These are phyloP conservation scores for Dalbergia cultrata DNA, from an alignment of 306 rosid species.

Conservation along the genomic window DNA sequence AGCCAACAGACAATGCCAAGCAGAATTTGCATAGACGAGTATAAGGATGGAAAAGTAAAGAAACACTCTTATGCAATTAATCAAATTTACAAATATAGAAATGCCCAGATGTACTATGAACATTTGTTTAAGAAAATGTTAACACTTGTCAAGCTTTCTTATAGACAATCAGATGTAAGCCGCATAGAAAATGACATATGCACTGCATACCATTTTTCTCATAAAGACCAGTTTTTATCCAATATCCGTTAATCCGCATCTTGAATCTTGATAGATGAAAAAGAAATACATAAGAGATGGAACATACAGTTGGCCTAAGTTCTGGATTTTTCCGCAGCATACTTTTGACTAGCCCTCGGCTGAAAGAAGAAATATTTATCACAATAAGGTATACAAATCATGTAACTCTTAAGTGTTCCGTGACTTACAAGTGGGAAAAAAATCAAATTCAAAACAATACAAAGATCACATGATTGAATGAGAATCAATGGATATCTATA, in stretches of 20 bases:
- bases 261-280: conserved; percentile 18
- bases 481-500: conserved; percentile 5
- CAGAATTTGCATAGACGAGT: conserved; percentile 7
- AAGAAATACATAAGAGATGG: conserved; percentile 26
- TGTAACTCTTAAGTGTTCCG: conserved; percentile 7
- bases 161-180: too few relatives aligned
- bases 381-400: conserved; percentile 29
- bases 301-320: conserved; percentile 93
- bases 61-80: conserved; percentile 13
- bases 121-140: background rate
- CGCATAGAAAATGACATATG: too few relatives aligned
- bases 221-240: background rate
- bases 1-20: background rate
- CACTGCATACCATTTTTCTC: too few relatives aligned
- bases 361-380: conserved; percentile 55
- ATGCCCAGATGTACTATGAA: background rate
- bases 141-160: conserved; percentile 7
- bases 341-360: conserved; percentile 92
- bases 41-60: background rate
- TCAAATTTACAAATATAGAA: conserved; percentile 5
- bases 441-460: background rate
- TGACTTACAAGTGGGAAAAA: conserved; percentile 8
- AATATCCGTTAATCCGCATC: background rate
- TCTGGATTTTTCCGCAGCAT: conserved; percentile 99
- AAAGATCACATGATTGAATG: conserved; percentile 23